phyloP scores from a whole-genome alignment of 495 filamentous ascomycete genomes.

The Aspergillus carlsbadensis region DNA sequence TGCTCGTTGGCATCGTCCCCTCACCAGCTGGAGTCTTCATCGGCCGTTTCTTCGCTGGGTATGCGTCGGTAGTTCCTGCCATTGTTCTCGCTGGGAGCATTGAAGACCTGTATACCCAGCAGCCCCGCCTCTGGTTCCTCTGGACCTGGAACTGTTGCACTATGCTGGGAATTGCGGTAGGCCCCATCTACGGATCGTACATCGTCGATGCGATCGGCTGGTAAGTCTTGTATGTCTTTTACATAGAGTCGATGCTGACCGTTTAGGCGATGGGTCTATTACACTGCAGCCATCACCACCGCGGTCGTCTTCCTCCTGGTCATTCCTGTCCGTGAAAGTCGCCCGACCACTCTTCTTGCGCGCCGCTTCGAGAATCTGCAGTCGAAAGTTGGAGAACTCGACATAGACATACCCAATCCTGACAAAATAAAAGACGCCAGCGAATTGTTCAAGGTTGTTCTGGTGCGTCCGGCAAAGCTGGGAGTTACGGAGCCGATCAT shows the following conservation, averaged over 20 bases:
- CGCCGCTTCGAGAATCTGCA: neutral
- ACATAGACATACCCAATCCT: neutral
- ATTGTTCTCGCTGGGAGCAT: neutral
- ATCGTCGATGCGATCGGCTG: neutral
- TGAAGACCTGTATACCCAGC: neutral
- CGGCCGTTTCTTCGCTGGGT: neutral
- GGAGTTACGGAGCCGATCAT: slow-evolving; percentile 49
- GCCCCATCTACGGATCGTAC: neutral
- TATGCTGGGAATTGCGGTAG: neutral
- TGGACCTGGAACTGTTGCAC: neutral
- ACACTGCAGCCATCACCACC: slow-evolving; percentile 35
- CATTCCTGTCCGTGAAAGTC: slow-evolving; percentile 35
- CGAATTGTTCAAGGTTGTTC: neutral
- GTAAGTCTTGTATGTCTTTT: neutral
- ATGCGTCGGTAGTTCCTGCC: neutral
- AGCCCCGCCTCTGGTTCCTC: neutral
- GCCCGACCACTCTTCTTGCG: slow-evolving; percentile 38
- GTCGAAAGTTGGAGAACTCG: neutral
- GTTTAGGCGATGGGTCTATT: slow-evolving; percentile 45
- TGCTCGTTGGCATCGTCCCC: neutral
- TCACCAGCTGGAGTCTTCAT: neutral
- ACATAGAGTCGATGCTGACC: neutral
- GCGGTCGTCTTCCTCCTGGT: slow-evolving; percentile 24
- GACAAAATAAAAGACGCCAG: neutral
- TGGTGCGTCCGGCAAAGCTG: slow-evolving; percentile 40